Evolutionary conservation across 257 asterid genomes (phyloP).

Genomic region (Nicotiana sylvestris): DNA sequence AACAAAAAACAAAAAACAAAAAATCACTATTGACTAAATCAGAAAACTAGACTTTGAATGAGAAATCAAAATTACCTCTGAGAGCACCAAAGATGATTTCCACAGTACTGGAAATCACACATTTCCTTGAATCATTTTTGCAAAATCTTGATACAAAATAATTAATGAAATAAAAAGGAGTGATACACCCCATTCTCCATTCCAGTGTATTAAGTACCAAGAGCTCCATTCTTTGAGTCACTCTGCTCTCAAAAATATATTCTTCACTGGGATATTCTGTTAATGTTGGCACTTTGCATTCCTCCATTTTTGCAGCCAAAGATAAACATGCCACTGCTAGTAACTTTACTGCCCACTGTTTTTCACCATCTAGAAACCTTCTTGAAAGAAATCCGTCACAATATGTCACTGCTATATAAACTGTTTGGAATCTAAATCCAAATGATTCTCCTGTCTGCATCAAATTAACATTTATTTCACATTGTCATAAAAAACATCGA

Average conservation of each 20-base stretch:
- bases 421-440: slow-evolving; percentile 45
- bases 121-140: slow-evolving; percentile 17
- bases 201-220: slow-evolving; percentile 38
- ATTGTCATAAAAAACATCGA: not conserved
- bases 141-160: slow-evolving; percentile 37
- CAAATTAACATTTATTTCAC: not conserved
- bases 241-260: slow-evolving; percentile 30
- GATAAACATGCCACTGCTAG: slow-evolving; percentile 54
- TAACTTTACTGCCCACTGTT: slow-evolving; percentile 41
- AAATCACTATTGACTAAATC: too few relatives aligned
- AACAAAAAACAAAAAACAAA: too few relatives aligned
- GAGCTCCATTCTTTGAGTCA: slow-evolving; percentile 43
- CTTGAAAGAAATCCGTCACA: slow-evolving; percentile 44
- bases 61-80: slow-evolving; percentile 27
- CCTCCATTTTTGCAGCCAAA: slow-evolving; percentile 65
- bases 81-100: slow-evolving; percentile 27
- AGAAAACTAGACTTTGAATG: too few relatives aligned
- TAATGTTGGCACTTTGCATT: slow-evolving; percentile 32
- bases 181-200: slow-evolving; percentile 42
- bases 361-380: slow-evolving; percentile 32
- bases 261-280: slow-evolving; percentile 34
- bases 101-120: slow-evolving; percentile 24
- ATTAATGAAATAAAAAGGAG: slow-evolving; percentile 43
- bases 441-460: slow-evolving; percentile 38
- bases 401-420: slow-evolving; percentile 44